Evolutionary conservation across 2,329 filamentous ascomycete species (phyloP), one percentile per base, ranked within the genome.

Genomic region (Fonsecaea multimorphosa): DNA sequence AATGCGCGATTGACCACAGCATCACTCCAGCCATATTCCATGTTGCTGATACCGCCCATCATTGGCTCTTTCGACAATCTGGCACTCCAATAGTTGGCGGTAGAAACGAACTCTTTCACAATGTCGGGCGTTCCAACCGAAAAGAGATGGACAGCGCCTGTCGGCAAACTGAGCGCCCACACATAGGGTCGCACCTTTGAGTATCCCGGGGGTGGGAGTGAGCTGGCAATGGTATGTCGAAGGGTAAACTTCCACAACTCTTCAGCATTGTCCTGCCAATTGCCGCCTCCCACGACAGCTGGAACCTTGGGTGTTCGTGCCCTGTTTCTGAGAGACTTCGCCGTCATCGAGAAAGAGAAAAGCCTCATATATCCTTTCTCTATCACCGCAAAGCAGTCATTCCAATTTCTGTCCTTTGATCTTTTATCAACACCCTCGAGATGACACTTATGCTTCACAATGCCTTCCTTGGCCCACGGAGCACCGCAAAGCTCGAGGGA

Each of bases 391-490:
- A 99, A 99, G 63, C 93, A 93, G 74, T 98, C 93, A 65, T 85
- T 89, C 95, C 95, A 99, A 73, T 93, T 94, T 44, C 95, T 87
- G 73, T 98, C 94, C 79, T 94, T 97, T 68, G 93, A 91, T 76
- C 92, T 91, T 81, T 95, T 97, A 71, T 96, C 93, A 38, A 92
- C 84, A 3, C 91, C 88, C 76, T 98, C 94, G 2, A 98, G 85
- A 74, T 98, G 94, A 76, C 97, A 94, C 78, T 98, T 98, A 81
- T 99, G 94, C 72, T 94, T 94, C 22, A 98, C 83, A 72, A 96
- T 92, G 68, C 95, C 95, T 78, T 99, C 95, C 79, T 99, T 99
- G 31, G 96, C 90, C 95, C 95, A 99, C 0, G 95, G 95, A n/a
- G 95, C 92, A 27, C 95, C 95, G 11, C 91, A 88, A 44, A 99